Evolutionary conservation across 805 yeast species (phyloP).

Genomic region (Maudiozyma bulderi): DNA sequence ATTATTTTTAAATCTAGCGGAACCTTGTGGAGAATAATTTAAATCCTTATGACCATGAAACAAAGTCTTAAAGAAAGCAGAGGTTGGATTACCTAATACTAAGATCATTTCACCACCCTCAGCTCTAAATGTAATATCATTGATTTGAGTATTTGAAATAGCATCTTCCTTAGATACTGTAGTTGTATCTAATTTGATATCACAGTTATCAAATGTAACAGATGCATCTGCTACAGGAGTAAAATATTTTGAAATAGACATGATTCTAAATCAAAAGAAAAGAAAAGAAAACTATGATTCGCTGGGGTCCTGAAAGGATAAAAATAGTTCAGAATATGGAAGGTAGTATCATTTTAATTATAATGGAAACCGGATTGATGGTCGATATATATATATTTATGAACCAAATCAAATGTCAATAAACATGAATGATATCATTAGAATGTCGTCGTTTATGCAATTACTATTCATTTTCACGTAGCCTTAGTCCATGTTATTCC

Average conservation of each 20-base stretch:
- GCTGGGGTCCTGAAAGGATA: too few relatives aligned
- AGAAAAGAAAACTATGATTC: neutral
- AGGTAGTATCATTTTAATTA: too few relatives aligned
- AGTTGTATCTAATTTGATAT: slow-evolving; percentile 5
- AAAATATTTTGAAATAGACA: slow-evolving; percentile 21
- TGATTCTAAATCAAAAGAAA: neutral
- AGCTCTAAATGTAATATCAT: slow-evolving; percentile 18
- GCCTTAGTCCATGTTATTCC: too few relatives aligned
- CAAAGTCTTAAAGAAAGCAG: slow-evolving; percentile 17
- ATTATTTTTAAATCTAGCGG: slow-evolving; percentile 17
- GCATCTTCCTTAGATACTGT: neutral
- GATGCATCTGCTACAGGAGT: slow-evolving; percentile 20
- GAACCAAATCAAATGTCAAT: too few relatives aligned
- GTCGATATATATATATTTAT: too few relatives aligned
- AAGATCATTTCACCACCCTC: slow-evolving; percentile 22
- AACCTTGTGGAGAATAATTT: slow-evolving; percentile 14
- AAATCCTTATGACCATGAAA: slow-evolving; percentile 15
- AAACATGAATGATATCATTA: too few relatives aligned
- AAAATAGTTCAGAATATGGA: too few relatives aligned
- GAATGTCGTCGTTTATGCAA: too few relatives aligned
- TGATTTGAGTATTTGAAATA: neutral
- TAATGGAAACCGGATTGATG: too few relatives aligned
- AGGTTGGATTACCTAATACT: slow-evolving; percentile 21
- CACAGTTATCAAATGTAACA: slow-evolving; percentile 18
- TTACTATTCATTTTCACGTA: too few relatives aligned